Base-by-base conservation (phyloP, 768 basidiomycete species). In the Cyclocybe aegerita region DNA sequence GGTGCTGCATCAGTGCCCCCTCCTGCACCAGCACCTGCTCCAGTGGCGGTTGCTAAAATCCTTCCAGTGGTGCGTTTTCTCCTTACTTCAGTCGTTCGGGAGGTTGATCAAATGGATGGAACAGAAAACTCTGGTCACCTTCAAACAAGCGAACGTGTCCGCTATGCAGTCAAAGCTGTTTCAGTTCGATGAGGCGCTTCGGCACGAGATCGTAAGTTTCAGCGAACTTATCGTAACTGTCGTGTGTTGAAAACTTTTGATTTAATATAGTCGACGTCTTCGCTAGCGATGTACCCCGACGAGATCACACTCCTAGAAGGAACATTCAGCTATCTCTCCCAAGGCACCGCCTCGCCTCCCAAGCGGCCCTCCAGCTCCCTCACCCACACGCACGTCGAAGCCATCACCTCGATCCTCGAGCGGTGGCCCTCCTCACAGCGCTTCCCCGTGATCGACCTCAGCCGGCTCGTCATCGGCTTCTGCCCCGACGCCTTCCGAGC, bases 391-490 rank as follows among this genome's bases (percentile, higher is more conserved):
- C 87, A 91, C 57, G 61, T 87, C 11, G 82, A 89, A 36, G 75
- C 76, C 5, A 74, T 91, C 33, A 72, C 82, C 9, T 75, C 79
- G 30, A 75, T 91, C 30, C 70, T 91, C 32, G 80, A 82, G 38
- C 79, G 88, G 31, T 93, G 90, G 90, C 90, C 91, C 4, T 63
- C 74, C 6, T 74, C 82, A 1, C 81, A 85, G 54, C 78, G 85
- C 17, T 92, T 90, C 65, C 90, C 90, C 43, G 92, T 95, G 9
- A 82, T 98, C 60, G 96, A 98, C 61, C 78, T 98, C 9, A 76
- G 82, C 45, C 85, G 97, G 36, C 74, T 96, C 35, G 65, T 96
- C 11, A 73, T 83, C 14, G 88, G 81, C 2, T 86, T 78, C 62
- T 79, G 77, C 43, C 80, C 85, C 0, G 53, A 78, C 6, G 70